phyloP scores from a whole-genome alignment of 345 rosid species.

The Camelina neglecta region DNA sequence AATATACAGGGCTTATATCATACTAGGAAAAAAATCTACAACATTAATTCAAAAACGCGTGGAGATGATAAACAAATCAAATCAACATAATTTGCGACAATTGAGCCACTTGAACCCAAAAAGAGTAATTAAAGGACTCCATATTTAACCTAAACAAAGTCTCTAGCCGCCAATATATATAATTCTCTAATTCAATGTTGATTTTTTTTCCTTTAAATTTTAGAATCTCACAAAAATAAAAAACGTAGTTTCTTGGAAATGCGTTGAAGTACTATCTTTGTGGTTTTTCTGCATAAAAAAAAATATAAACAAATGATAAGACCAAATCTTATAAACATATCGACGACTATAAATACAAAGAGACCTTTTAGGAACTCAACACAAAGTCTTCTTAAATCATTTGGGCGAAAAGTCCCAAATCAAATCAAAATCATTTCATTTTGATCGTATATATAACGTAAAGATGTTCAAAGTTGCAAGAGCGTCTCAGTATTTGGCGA shows the following conservation, averaged over 20 bases:
- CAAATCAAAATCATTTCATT: not conserved
- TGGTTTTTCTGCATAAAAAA: too few relatives aligned
- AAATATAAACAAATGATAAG: too few relatives aligned
- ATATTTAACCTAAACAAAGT: not conserved
- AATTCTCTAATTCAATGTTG: not conserved
- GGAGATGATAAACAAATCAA: not conserved
- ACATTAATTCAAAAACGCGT: not conserved
- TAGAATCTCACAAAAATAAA: not conserved
- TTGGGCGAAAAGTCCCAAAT: not conserved
- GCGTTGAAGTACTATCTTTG: not conserved
- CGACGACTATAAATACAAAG: not conserved
- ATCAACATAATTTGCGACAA: not conserved
- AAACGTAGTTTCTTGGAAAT: slow-evolving; percentile 1
- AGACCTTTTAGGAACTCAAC: not conserved
- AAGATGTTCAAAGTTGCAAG: slow-evolving; percentile 61
- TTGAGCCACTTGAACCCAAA: too few relatives aligned
- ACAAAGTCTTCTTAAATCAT: not conserved
- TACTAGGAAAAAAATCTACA: not conserved
- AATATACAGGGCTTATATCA: too few relatives aligned
- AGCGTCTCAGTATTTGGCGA: slow-evolving; percentile 61
- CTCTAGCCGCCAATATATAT: not conserved
- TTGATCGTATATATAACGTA: not conserved
- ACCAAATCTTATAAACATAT: not conserved
- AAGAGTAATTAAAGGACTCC: too few relatives aligned
- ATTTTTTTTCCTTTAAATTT: not conserved